Base-by-base conservation (phyloP, 2,329 filamentous ascomycete genomes). In the Fusarium udum region DNA sequence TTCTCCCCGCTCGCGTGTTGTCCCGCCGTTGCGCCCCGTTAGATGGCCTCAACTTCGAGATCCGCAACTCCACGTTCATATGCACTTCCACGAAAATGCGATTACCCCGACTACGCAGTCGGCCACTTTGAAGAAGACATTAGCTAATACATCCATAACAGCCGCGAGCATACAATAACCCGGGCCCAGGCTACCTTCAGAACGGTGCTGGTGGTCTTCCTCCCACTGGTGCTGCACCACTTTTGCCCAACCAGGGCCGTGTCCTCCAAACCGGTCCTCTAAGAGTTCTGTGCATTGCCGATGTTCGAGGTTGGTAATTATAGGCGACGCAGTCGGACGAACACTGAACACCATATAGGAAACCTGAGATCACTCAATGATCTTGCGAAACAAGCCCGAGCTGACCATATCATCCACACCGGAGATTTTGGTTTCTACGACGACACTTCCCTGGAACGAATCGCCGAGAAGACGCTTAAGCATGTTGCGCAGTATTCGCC, bases 401-500 rank as follows among this genome's bases (percentile, higher is more conserved):
- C 96, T 78, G 95, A 98, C 85, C 95, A 98, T 85, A 97, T 99
- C 83, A 95, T 99, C 80, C 96, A 99, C 84, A 99, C 96, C 26
- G 96, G 96, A 83, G 96, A 99, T 83, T 99, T 99, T 82, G 96
- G 96, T 72, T 99, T 99, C 86, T 99, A 99, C 86, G 96, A 99
- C 83, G 93, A 97, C 79, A 94, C 92, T 61, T 99, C 96, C 40
- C 87, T 99, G 76, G 95, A 98, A 80, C 92, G 96, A 80, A 98
- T 99, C 85, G 96, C 96, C 45, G 96, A 99, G 84, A 99, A 99
- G 87, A 99, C 96, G 28, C 88, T 99, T 58, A 98, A 97, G 85
- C 96, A 99, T 85, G 96, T 99, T 76, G 95, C 95, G 62, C 96
- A 99, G 85, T 99, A 99, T 84, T 99, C 96, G 59, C 96, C 96